Evolutionary conservation across 768 basidiomycete species (phyloP).

Genomic region (Leccinum longicurvipes): DNA sequence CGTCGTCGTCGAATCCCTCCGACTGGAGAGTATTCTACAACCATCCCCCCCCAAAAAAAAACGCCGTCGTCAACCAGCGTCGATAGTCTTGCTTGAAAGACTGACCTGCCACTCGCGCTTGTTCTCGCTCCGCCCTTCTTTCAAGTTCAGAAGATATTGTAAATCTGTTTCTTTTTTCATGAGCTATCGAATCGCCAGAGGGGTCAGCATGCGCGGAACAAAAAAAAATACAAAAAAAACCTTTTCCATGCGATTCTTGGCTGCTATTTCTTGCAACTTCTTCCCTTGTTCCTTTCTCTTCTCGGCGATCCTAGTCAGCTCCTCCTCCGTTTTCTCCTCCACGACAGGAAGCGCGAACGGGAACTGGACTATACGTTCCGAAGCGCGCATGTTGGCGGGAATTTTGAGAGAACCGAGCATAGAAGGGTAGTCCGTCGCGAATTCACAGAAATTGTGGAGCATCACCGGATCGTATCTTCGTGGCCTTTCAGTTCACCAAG

Average conservation of each 20-base stretch:
- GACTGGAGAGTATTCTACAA: conserved; percentile 54
- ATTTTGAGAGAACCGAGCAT: conserved; percentile 67
- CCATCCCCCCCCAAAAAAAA: not conserved
- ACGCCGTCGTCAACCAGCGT: not conserved
- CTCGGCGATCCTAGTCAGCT: conserved; percentile 73
- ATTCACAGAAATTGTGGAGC: conserved; percentile 81
- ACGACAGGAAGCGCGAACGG: conserved; percentile 62
- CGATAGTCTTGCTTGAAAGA: not conserved
- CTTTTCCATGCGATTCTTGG: conserved; percentile 83
- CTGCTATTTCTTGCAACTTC: conserved; percentile 88
- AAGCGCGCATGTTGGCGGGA: conserved; percentile 58
- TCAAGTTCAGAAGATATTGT: conserved; percentile 58
- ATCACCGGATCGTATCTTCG: not conserved
- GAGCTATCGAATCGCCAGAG: conserved; percentile 41
- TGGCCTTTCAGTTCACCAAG: not conserved
- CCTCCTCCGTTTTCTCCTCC: conserved; percentile 91
- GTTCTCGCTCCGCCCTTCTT: conserved; percentile 54
- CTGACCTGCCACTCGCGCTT: conserved; percentile 77
- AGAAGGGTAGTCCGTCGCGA: conserved; percentile 70
- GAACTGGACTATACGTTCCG: conserved; percentile 81
- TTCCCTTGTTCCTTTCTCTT: conserved; percentile 82
- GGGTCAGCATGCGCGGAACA: not conserved
- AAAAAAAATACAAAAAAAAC: conserved; percentile 34
- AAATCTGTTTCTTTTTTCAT: conserved; percentile 75
- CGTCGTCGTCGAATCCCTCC: conserved; percentile 77